Conservation (phyloP, 2,329 filamentous ascomycete species). For the Pestalotiopsis fici region DNA sequence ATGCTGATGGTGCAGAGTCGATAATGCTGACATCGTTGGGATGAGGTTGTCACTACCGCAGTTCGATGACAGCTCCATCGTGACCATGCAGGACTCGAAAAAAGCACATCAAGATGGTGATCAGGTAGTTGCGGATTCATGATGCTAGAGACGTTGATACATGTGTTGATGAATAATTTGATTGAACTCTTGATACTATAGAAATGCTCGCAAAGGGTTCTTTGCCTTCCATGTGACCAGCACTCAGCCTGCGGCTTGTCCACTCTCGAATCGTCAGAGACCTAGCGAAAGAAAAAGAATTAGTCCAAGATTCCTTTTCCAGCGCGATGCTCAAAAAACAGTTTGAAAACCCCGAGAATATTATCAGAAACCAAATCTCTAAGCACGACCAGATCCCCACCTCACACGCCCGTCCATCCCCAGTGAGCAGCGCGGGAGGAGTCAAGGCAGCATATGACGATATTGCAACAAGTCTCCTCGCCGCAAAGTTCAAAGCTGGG, state of each 20-base stretch:
- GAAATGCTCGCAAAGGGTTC: not conserved
- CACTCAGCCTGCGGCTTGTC: not conserved
- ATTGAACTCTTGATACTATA: not conserved
- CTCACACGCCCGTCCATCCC: constrained; percentile 21
- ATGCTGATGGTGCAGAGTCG: too few species aligned
- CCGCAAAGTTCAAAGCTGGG: constrained; percentile 13
- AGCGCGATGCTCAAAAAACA: not conserved
- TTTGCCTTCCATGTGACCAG: not conserved
- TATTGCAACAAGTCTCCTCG: constrained; percentile 29
- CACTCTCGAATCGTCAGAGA: not conserved
- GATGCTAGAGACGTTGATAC: not conserved
- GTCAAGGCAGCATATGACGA: constrained; percentile 34
- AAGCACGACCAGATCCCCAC: constrained; percentile 35
- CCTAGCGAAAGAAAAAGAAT: not conserved
- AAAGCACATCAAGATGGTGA: not conserved
- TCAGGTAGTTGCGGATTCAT: not conserved
- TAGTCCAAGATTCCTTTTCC: not conserved
- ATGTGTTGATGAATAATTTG: not conserved
- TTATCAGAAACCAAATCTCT: constrained; percentile 29
- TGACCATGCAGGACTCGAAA: too few species aligned
- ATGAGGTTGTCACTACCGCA: too few species aligned
- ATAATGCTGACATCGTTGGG: too few species aligned
- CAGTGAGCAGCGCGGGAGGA: constrained; percentile 19
- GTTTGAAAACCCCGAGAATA: not conserved
- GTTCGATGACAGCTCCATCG: too few species aligned